Conservation (phyloP, 495 filamentous ascomycete species). For the Hypoxylon crocopeplum region DNA sequence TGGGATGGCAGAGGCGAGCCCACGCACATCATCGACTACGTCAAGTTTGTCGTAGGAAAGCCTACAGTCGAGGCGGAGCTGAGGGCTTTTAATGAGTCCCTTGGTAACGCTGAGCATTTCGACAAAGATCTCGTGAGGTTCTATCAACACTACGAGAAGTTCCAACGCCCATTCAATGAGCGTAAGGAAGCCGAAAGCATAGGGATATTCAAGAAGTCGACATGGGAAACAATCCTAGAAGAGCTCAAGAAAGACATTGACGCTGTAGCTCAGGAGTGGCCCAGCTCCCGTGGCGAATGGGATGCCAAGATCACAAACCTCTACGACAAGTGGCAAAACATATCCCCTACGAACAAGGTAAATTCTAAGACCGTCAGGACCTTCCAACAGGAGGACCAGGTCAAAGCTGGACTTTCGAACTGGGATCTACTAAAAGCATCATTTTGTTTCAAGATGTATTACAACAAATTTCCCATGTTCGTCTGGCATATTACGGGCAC, state of each 20-base stretch:
- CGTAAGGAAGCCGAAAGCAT: conserved; percentile 25
- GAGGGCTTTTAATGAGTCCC: conserved; percentile 43
- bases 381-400: conserved; percentile 54
- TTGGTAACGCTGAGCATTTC: conserved; percentile 25
- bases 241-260: conserved; percentile 46
- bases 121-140: conserved; percentile 38
- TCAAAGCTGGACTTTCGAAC: conserved; percentile 49
- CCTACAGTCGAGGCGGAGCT: conserved; percentile 60
- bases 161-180: conserved; percentile 12
- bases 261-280: conserved; percentile 43
- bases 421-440: conserved; percentile 72
- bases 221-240: conserved; percentile 38
- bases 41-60: conserved; percentile 69
- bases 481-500: conserved; percentile 70
- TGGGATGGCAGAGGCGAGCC: conserved; percentile 48
- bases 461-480: conserved; percentile 48
- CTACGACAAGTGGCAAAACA: conserved; percentile 52
- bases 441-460: conserved; percentile 57
- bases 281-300: conserved; percentile 38
- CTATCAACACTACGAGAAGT: conserved; percentile 33
- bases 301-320: conserved; percentile 51
- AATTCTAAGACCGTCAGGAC: conserved; percentile 41
- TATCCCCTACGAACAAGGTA: conserved; percentile 46
- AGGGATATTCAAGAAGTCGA: conserved; percentile 29
- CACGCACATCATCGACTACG: conserved; percentile 72